A percentile compares a stretch with the other conserved stretches of the same genome.
Evolutionary conservation across 2,329 filamentous ascomycete species (phyloP).

Genomic region (Colletotrichum sansevieriae): DNA sequence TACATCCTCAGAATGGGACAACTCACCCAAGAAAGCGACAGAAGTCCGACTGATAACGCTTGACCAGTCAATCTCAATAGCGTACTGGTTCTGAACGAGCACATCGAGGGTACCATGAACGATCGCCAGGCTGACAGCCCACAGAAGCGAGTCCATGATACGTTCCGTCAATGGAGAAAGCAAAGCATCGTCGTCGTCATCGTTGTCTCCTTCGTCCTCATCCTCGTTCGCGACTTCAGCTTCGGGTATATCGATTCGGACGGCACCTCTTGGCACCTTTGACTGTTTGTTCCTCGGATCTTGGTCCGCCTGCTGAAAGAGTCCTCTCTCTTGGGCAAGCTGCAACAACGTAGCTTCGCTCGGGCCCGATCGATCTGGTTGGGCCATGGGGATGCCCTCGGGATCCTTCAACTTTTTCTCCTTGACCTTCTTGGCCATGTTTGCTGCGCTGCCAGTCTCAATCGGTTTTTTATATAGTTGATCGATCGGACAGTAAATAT

Average conservation of each 20-base stretch:
- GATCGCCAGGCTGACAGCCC: constrained; percentile 74
- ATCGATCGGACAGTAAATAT: not conserved
- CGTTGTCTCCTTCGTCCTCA: constrained; percentile 42
- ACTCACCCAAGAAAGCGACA: constrained; percentile 66
- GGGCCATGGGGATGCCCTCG: constrained; percentile 70
- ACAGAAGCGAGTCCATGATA: constrained; percentile 68
- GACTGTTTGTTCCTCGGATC: constrained; percentile 51
- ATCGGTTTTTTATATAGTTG: not conserved
- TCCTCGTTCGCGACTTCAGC: constrained; percentile 33
- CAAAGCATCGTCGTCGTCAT: constrained; percentile 48
- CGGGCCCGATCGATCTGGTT: constrained; percentile 76
- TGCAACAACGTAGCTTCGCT: constrained; percentile 78
- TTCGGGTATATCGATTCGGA: constrained; percentile 27
- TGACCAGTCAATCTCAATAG: constrained; percentile 73
- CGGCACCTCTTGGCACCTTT: constrained; percentile 37
- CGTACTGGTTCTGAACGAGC: constrained; percentile 83
- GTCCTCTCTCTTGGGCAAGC: constrained; percentile 74
- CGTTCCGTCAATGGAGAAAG: constrained; percentile 63
- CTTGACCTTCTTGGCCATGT: constrained; percentile 53
- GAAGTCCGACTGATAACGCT: constrained; percentile 65
- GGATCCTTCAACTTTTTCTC: constrained; percentile 63
- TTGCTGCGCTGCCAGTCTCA: constrained; percentile 9
- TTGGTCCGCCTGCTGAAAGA: constrained; percentile 65
- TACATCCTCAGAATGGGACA: constrained; percentile 1
- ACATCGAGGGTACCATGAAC: constrained; percentile 82